Evolutionary conservation across 2,329 filamentous ascomycete genomes (phyloP).

Genomic region (Hortaea werneckii): DNA sequence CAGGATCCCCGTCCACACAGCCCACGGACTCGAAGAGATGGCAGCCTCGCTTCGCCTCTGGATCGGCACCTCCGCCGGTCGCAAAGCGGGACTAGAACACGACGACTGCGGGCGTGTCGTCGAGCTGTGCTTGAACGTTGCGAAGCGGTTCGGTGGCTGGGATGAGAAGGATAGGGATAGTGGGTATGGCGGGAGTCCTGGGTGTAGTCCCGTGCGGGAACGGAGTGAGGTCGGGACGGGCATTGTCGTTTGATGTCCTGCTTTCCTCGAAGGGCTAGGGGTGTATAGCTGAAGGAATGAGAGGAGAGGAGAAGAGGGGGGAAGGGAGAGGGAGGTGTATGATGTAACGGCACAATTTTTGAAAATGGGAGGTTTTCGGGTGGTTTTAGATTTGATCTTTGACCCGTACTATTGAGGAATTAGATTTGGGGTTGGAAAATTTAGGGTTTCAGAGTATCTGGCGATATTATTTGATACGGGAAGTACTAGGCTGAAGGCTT

Average conservation of each 20-base stretch:
- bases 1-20: slow-evolving; percentile 23
- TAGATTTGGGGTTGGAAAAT: no score
- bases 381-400: no score
- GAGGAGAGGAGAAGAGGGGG: no score
- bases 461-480: no score
- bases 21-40: slow-evolving; percentile 33
- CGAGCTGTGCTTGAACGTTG: slow-evolving; percentile 31
- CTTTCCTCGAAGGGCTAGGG: no score
- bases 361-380: no score
- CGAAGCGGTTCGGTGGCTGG: slow-evolving; percentile 32
- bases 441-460: no score
- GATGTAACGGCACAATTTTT: no score
- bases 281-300: no score
- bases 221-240: background rate
- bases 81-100: slow-evolving; percentile 29
- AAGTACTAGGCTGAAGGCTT: no score
- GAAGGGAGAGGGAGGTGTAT: no score
- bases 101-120: slow-evolving; percentile 31
- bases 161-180: slow-evolving; percentile 19
- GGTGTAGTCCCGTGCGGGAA: background rate
- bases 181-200: slow-evolving; percentile 15
- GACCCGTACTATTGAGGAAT: no score
- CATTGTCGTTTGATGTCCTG: background rate
- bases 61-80: slow-evolving; percentile 35
- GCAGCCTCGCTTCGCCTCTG: slow-evolving; percentile 36